Evolutionary conservation across 352 stramenopile species (phyloP), one percentile per base, ranked within the genome.

Genomic region (Phytophthora cactorum): DNA sequence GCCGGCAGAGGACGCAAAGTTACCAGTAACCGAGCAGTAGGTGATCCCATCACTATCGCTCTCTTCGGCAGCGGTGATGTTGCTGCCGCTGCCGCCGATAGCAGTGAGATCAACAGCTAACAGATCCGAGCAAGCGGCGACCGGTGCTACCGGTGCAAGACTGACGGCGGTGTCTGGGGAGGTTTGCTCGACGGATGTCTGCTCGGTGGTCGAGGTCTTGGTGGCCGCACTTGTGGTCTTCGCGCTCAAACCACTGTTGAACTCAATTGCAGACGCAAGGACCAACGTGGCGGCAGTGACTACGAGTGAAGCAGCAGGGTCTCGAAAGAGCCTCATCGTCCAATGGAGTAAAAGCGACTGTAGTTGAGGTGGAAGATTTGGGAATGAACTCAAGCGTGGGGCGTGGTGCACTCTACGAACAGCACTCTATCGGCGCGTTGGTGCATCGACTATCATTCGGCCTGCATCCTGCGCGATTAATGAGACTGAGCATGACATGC

Each of bases 1-100:
- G 0, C 46, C 52, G 11, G 70, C 65, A 32, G 65, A 54, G 10
- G 41, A 65, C 4, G 62, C 54, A 7, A 75, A 64, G 14, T 57
- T 22, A 11, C 74, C 74, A 4, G 52, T 70, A 44, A 81, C 63
- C 1, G 52, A 69, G 54, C 70, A 82, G 60, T 75, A 82, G 4
- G 63, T 66, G 52, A 77, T 63, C 2, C 60, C 63, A 55, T 72
- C 45, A 34, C 50, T 72, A 11, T 64, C 67, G 12, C 52, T 71
- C 52, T 77, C 70, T n/a, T 61, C 29, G 1, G 64, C 63, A 9
- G 54, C 27, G 5, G 63, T 77, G 56, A 79, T 59, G 45, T 66
- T 69, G 47, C 63, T 77, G 17, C 68, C 72, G n/a, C 6, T 58
- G 12, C 71, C 71, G 5, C 58, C 66, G 32, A 77, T 75, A 22